A percentile compares a stretch with the other conserved stretches of the same genome.
phyloP scores from a whole-genome alignment of 2,329 filamentous ascomycete genomes.

The Penicillium corylophilum region DNA sequence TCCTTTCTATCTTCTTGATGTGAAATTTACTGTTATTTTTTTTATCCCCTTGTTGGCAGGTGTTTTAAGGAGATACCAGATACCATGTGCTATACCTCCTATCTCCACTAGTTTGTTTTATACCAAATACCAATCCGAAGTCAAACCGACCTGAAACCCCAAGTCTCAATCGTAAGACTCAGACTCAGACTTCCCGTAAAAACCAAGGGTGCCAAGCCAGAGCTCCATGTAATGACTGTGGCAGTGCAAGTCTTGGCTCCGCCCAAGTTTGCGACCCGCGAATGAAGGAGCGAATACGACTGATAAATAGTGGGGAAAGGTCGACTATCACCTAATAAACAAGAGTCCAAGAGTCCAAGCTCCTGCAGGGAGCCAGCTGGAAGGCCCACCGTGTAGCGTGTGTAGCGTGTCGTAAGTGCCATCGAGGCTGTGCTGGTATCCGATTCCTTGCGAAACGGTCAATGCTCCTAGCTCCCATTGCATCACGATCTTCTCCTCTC shows the following conservation, averaged over 20 bases:
- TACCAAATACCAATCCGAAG: not conserved
- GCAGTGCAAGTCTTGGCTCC: constrained; percentile 16
- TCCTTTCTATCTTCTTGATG: constrained; percentile 16
- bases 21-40: constrained; percentile 8
- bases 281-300: not conserved
- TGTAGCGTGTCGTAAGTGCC: not conserved
- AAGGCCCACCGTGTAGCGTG: not conserved
- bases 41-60: constrained; percentile 4
- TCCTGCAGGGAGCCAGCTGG: not conserved
- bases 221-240: constrained; percentile 6
- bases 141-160: not conserved
- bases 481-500: not conserved
- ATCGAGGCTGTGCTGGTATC: constrained; percentile 10
- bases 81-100: constrained; percentile 19
- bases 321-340: not conserved
- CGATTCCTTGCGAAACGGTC: not conserved
- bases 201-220: not conserved
- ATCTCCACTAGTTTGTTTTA: constrained; percentile 4
- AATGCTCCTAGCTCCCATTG: not conserved
- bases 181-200: no score
- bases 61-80: constrained; percentile 24
- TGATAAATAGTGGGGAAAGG: not conserved
- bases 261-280: not conserved
- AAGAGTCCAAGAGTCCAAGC: not conserved
- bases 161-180: no score